These are phyloP conservation scores for Fagopyrum esculentum DNA, from an alignment of 148 eudicot species.

Conservation along the genomic window DNA sequence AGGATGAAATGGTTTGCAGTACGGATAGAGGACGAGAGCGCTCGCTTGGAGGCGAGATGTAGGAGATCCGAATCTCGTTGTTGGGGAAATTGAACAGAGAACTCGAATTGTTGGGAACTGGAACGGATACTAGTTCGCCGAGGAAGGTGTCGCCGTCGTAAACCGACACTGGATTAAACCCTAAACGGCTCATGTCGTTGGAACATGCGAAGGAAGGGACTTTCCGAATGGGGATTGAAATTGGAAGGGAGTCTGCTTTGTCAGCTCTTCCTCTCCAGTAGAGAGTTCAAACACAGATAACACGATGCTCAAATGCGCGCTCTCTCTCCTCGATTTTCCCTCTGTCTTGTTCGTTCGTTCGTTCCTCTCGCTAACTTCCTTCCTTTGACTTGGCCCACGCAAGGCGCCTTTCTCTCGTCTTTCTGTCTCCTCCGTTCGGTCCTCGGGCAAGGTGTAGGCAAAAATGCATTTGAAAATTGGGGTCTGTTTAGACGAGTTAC, in stretches of 20 bases:
- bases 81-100: constrained; percentile 46
- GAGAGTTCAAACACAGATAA: too few species aligned
- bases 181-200: constrained; percentile 41
- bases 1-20: constrained; percentile 58
- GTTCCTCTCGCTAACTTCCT: too few species aligned
- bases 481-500: too few species aligned
- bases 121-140: constrained; percentile 47
- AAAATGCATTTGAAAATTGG: too few species aligned
- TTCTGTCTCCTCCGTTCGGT: too few species aligned
- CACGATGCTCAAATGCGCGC: background rate
- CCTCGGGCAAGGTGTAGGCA: too few species aligned
- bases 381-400: too few species aligned
- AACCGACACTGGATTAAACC: constrained; percentile 58
- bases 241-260: background rate
- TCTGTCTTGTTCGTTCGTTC: too few species aligned
- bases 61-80: constrained; percentile 72
- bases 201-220: background rate
- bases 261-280: background rate
- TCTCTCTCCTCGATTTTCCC: background rate
- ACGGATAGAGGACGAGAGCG: constrained; percentile 70
- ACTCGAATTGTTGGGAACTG: constrained; percentile 22
- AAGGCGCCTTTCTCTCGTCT: too few species aligned
- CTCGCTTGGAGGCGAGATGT: constrained; percentile 46
- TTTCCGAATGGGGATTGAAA: background rate
- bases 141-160: constrained; percentile 51